phyloP scores from a whole-genome alignment of 179 eudicot genomes.

The Camellia oleifera region DNA sequence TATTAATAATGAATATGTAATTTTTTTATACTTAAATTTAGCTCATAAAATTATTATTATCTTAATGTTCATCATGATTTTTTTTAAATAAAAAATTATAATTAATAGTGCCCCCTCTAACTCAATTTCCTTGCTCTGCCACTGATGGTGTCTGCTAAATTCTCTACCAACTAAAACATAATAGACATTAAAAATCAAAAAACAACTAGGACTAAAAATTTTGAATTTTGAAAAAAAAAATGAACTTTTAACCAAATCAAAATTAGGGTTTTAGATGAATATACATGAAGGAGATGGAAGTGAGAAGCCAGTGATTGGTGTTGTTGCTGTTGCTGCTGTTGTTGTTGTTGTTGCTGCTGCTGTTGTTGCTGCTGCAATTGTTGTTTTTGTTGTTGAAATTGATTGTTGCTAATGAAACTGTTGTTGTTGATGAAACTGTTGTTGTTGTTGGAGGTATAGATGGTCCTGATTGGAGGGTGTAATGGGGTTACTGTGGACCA shows the following conservation, averaged over 20 bases:
- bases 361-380: conserved; percentile 27
- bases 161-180: conserved; percentile 81
- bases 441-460: conserved; percentile 46
- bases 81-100: too few relatives aligned
- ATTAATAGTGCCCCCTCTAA: too few relatives aligned
- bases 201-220: neutral
- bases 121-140: too few relatives aligned
- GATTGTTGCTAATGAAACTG: conserved; percentile 27
- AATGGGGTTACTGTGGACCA: conserved; percentile 45
- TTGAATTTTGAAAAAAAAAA: neutral
- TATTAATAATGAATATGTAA: too few relatives aligned
- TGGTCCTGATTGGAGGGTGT: conserved; percentile 59
- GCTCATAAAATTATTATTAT: too few relatives aligned
- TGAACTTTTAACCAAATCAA: neutral
- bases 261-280: neutral
- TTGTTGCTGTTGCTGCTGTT: conserved; percentile 28
- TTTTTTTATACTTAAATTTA: too few relatives aligned
- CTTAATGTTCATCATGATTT: too few relatives aligned
- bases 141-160: conserved; percentile 66
- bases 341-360: conserved; percentile 33
- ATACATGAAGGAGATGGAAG: conserved; percentile 74
- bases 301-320: conserved; percentile 86
- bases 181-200: conserved; percentile 1
- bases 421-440: conserved; percentile 23
- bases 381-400: conserved; percentile 28